Conservation (phyloP, 371 early-diverging fungal species). For the Mucor plumbeus region DNA sequence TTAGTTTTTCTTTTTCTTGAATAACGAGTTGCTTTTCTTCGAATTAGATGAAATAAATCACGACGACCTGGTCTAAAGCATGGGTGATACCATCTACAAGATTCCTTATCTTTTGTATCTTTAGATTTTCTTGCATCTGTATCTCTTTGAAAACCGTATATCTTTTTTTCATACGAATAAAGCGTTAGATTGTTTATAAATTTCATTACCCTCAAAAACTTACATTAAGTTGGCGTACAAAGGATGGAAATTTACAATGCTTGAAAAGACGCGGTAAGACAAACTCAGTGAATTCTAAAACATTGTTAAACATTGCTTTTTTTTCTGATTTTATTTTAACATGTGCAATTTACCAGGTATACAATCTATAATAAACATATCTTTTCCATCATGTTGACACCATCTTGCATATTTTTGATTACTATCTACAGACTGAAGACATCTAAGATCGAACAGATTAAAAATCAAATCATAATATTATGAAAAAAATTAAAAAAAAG, state of each 20-base stretch:
- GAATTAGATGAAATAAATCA: conserved; percentile 54
- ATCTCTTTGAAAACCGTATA: conserved; percentile 61
- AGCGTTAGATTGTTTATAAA: too few species aligned
- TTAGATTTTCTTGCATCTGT: conserved; percentile 62
- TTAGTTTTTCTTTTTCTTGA: conserved; percentile 41
- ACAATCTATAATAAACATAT: conserved; percentile 57
- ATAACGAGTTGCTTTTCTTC: conserved; percentile 51
- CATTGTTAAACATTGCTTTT: not conserved
- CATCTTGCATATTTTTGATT: conserved; percentile 52
- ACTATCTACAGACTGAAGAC: conserved; percentile 42
- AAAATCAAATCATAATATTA: not conserved
- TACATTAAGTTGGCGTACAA: conserved; percentile 62
- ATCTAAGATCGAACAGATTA: conserved; percentile 28
- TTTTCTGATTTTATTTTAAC: not conserved
- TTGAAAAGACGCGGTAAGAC: conserved; percentile 57
- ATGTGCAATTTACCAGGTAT: conserved; percentile 42
- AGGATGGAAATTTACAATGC: conserved; percentile 62
- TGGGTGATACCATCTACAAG: conserved; percentile 58
- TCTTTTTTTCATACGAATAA: conserved; percentile 29
- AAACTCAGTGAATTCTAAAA: conserved; percentile 53
- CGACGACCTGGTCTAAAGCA: conserved; percentile 53
- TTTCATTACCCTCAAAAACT: not conserved
- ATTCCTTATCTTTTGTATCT: conserved; percentile 56
- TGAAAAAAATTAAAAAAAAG: not conserved
- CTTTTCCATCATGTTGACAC: conserved; percentile 50